Evolutionary conservation across 208 protist genomes (phyloP), one percentile per base, ranked within the genome.

Genomic region (Leishmania major): DNA sequence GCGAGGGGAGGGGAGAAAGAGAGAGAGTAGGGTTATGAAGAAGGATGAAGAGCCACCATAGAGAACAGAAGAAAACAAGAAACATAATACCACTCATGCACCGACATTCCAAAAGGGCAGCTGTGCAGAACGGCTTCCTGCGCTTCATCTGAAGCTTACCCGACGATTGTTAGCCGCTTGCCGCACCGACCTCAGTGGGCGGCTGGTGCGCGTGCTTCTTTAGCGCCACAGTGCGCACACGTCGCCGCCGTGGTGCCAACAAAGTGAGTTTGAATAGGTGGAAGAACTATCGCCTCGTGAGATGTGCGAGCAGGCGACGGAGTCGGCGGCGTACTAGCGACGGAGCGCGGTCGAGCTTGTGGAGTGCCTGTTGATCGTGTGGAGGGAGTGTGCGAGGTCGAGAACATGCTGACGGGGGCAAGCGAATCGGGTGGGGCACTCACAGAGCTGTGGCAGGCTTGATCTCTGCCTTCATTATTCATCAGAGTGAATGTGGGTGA

Each of bases 221-320:
- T 37, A 3, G 43, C 49, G n/a, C 49, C 49, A 76, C 72, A 60
- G 11, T 28, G 51, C 0, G 72, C 47, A 28, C 49, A 76, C 31
- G n/a, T 59, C 8, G 3, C 25, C 3, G 35, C 0, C 19, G 49
- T 17, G 35, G 72, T 37, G 72, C 28, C 47, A 11, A 13, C 31
- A 47, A 31, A 4, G 73, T 40, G 57, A 43, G 75, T n/a, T 35
- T 31, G 37, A 25, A 79, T 70, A 17, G 75, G 75, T 35, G 75
- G 75, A 31, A 79, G 75, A 25, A 43, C 25, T 35, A 67, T 2
- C 59, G 11, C 37, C 40, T 79, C 43, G 5, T 25, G 25, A 13
- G 75, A 55, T 60, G 40, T 43, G 75, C 57, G 60, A 11, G 17
- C 73, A 40, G 45, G 31, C 7, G 73, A 45, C 4, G 5, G 6